Evolutionary conservation across 768 basidiomycete species (phyloP).

Genomic region (Lactarius hatsudake): DNA sequence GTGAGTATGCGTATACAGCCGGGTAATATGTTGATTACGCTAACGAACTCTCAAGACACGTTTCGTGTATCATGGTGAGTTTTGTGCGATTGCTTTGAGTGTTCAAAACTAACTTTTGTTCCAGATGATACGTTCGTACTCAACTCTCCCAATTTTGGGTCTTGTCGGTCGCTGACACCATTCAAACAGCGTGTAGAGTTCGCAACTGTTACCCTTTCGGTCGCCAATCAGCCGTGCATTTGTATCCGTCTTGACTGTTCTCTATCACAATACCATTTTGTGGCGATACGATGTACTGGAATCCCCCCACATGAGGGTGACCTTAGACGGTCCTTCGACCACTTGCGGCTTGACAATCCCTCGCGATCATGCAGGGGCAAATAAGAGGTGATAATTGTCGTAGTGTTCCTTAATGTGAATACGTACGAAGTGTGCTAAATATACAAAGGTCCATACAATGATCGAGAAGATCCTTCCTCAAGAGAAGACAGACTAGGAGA

Average conservation of each 20-base stretch:
- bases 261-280: conserved; percentile 18
- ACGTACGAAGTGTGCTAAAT: conserved; percentile 11
- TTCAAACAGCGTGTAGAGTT: conserved; percentile 19
- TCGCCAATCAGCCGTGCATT: conserved; percentile 7
- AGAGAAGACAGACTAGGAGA: not conserved
- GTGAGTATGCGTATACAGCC: conserved; percentile 38
- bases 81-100: not conserved
- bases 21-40: conserved; percentile 9
- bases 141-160: not conserved
- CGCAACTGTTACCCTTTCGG: not conserved
- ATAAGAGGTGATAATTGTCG: not conserved
- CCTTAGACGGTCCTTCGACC: not conserved
- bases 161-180: not conserved
- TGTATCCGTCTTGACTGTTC: conserved; percentile 15
- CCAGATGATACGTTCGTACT: conserved; percentile 29
- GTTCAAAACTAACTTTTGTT: not conserved
- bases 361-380: not conserved
- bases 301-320: not conserved
- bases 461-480: not conserved
- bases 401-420: not conserved
- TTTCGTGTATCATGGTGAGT: conserved; percentile 76
- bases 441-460: conserved; percentile 12
- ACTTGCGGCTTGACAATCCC: not conserved
- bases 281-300: not conserved
- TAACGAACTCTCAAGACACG: conserved; percentile 49